These are phyloP conservation scores for Zymoseptoria tritici DNA, from an alignment of 2,329 filamentous ascomycete species.

Conservation along the genomic window DNA sequence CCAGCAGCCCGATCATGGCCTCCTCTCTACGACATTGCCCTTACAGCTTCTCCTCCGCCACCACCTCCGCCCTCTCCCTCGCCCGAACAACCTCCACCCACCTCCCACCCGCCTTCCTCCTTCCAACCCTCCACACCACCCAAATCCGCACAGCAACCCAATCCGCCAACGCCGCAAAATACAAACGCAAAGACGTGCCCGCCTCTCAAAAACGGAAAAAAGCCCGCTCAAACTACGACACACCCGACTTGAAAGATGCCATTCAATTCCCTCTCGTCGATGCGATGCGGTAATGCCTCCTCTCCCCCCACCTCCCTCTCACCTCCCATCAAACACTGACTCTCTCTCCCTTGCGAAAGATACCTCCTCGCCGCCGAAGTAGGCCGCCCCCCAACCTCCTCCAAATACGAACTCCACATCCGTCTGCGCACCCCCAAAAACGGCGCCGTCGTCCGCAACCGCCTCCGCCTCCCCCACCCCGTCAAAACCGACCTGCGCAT, in stretches of 20 bases:
- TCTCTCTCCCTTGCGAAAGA: conserved; percentile 39
- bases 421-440: conserved; percentile 78
- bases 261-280: conserved; percentile 78
- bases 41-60: conserved; percentile 20
- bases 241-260: conserved; percentile 55
- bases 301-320: not conserved
- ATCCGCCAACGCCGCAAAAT: conserved; percentile 34
- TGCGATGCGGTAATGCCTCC: conserved; percentile 65
- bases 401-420: conserved; percentile 85
- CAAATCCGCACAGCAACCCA: conserved; percentile 35
- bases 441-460: conserved; percentile 78
- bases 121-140: conserved; percentile 26
- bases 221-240: conserved; percentile 57
- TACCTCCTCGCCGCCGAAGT: conserved; percentile 91
- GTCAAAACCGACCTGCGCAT: conserved; percentile 84
- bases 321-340: not conserved
- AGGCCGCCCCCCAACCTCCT: conserved; percentile 61
- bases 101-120: conserved; percentile 12
- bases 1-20: conserved; percentile 12
- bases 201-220: conserved; percentile 57
- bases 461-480: conserved; percentile 78
- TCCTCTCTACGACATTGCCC: conserved; percentile 20
- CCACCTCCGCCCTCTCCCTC: conserved; percentile 9
- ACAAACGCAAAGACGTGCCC: conserved; percentile 36
- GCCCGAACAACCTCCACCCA: conserved; percentile 6